A percentile compares a stretch with the other conserved stretches of the same genome.
Conservation (phyloP, 2,329 filamentous ascomycete genomes). For the Cytospora piceae region DNA sequence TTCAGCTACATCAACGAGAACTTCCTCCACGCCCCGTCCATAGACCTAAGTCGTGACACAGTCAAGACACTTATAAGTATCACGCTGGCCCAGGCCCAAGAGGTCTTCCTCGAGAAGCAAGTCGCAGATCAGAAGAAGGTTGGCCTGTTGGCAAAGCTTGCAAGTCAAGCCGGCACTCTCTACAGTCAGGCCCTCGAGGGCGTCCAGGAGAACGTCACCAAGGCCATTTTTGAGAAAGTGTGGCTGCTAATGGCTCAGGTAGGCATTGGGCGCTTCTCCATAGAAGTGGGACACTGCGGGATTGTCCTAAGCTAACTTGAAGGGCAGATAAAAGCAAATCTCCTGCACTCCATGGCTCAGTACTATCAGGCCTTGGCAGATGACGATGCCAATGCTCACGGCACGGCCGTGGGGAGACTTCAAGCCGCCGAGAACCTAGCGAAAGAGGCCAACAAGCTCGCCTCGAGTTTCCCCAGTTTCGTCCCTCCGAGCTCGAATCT, state of each 20-base stretch:
- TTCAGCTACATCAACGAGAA: conserved; percentile 99
- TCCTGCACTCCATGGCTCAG: conserved; percentile 84
- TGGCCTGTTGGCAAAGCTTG: conserved; percentile 87
- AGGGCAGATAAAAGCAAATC: conserved; percentile 71
- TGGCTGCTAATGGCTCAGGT: conserved; percentile 86
- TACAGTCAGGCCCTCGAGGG: conserved; percentile 89
- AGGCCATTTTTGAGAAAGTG: conserved; percentile 89
- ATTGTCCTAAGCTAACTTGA: conserved; percentile 31
- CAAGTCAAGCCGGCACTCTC: conserved; percentile 85
- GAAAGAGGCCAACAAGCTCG: conserved; percentile 76
- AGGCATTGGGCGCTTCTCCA: conserved; percentile 38
- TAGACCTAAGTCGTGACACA: conserved; percentile 93
- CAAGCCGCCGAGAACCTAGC: conserved; percentile 78
- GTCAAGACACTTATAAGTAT: conserved; percentile 92
- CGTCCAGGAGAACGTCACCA: conserved; percentile 88
- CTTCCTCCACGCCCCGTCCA: conserved; percentile 94
- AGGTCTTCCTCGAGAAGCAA: conserved; percentile 97
- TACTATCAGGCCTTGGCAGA: conserved; percentile 94
- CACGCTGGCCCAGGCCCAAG: conserved; percentile 93
- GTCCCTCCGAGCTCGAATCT: conserved; percentile 83
- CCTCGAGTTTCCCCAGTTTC: conserved; percentile 78
- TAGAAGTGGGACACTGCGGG: no score
- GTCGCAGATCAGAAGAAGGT: conserved; percentile 91
- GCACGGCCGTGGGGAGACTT: conserved; percentile 80
- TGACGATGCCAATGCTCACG: conserved; percentile 85